Evolutionary conservation across 2,329 filamentous ascomycete species (phyloP).

Genomic region (Gaeumannomyces tritici): DNA sequence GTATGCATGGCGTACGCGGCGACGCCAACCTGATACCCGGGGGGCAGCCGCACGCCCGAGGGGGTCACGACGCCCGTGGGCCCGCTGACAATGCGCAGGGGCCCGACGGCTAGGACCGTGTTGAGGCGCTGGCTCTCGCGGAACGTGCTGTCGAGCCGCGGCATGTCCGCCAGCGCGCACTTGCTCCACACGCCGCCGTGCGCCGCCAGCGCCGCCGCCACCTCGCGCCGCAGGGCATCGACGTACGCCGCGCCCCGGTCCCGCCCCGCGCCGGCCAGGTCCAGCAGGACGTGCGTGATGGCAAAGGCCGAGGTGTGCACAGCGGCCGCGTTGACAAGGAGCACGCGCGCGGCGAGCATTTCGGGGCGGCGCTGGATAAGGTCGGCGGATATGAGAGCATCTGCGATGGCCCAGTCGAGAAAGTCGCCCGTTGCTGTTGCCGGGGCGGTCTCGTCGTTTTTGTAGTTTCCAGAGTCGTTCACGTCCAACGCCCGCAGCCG

Average conservation of each 20-base stretch:
- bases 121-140: slow-evolving; percentile 20
- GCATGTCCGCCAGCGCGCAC: slow-evolving; percentile 21
- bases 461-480: too few relatives aligned
- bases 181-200: slow-evolving; percentile 21
- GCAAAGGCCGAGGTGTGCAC: slow-evolving; percentile 28
- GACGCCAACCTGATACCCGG: not conserved
- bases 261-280: slow-evolving; percentile 32
- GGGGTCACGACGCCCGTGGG: not conserved
- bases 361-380: slow-evolving; percentile 13
- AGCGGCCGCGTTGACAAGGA: slow-evolving; percentile 24
- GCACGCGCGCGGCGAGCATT: slow-evolving; percentile 17
- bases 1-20: not conserved
- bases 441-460: not conserved
- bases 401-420: slow-evolving; percentile 12
- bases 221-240: not conserved
- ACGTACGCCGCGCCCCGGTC: slow-evolving; percentile 23
- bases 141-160: slow-evolving; percentile 21
- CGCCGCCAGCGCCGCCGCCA: slow-evolving; percentile 15
- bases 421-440: slow-evolving; percentile 11
- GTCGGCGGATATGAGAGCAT: slow-evolving; percentile 13
- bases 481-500: slow-evolving; percentile 8
- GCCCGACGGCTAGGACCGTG: not conserved
- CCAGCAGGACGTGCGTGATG: slow-evolving; percentile 28
- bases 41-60: not conserved
- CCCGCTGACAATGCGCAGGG: not conserved